These are phyloP conservation scores for Phytophthora chlamydospora DNA, from an alignment of 352 stramenopile genomes.

Conservation along the genomic window DNA sequence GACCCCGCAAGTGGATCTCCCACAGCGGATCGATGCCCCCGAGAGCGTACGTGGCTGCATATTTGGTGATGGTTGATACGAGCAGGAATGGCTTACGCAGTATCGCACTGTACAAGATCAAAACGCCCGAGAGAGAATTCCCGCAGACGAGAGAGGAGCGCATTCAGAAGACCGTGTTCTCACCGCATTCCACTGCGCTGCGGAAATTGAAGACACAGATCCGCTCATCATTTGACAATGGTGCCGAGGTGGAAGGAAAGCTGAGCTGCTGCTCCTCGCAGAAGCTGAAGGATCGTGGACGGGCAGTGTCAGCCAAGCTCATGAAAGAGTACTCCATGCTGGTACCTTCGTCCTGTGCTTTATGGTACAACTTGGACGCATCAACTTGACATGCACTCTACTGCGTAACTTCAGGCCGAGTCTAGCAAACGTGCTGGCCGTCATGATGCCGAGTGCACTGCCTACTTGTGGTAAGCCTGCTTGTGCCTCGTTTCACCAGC, in stretches of 20 bases:
- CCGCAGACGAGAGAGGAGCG: constrained; percentile 65
- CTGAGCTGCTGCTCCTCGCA: constrained; percentile 65
- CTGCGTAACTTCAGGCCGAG: constrained; percentile 43
- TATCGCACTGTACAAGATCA: constrained; percentile 56
- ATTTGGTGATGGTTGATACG: neutral
- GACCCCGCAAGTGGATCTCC: constrained; percentile 75
- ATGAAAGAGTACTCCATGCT: constrained; percentile 87
- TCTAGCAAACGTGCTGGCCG: constrained; percentile 86
- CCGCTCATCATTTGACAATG: constrained; percentile 52
- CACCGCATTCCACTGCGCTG: constrained; percentile 62
- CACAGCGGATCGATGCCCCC: constrained; percentile 77
- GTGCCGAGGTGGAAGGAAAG: constrained; percentile 47
- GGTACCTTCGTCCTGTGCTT: constrained; percentile 8
- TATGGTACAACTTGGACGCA: too few species aligned
- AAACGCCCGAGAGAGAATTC: constrained; percentile 64
- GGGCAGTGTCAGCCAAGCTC: constrained; percentile 68
- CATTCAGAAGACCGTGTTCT: constrained; percentile 76
- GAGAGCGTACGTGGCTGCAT: constrained; percentile 46
- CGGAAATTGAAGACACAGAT: constrained; percentile 58
- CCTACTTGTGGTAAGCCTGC: constrained; percentile 72
- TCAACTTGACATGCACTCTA: neutral
- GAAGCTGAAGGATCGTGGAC: constrained; percentile 68
- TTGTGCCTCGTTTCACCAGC: neutral
- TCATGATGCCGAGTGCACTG: constrained; percentile 83
- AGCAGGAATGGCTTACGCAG: neutral